Evolutionary conservation across 2,329 filamentous ascomycete genomes (phyloP), one percentile per base, ranked within the genome.

Genomic region (Simplicillium sp.): DNA sequence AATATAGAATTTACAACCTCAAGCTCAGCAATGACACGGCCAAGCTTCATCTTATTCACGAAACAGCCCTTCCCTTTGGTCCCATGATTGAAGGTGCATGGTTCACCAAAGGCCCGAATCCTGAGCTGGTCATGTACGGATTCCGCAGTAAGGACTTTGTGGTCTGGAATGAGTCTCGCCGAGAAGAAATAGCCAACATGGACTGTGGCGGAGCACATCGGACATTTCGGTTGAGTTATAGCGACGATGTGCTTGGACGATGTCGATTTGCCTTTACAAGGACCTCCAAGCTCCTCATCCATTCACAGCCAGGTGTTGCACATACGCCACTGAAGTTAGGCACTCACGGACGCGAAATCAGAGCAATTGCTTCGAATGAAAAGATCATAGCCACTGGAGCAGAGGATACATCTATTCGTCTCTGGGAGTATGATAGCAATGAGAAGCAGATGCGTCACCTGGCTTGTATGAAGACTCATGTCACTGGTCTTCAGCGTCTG

Each of bases 151-250:
- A 80, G 46, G 69, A 78, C 36, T 94, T 97, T 54, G 68, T 94
- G 11, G 73, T 90, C 9, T 92, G 86, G 77, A 86, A 95, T 56
- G 80, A 85, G 54, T 80, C 77, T 0, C 67, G 66, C 2, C 79
- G 86, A 44, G 73, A 77, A 42, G 83, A 90, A 51, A 59, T 90
- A 13, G 75, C 82, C 41, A 71, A 69, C 1, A 70, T 94, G 25
- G 80, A 88, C 37, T 96, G 90, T 54, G 90, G 89, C 41, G 90
- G 90, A 29, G 81, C 80, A 0, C 87, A 95, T 54, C 76, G 90
- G 41, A 80, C 74, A 28, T 96, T 87, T 71, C 73, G 77, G n/a
- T 46, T 64, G 38, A 46, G 46, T 18, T 59, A 61, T 42, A 49
- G 56, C 43, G 46, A 55, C 17, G 41, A 40, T 48, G 46, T 66